Conservation (phyloP, 176 grass and related monocot species). For the Raddia guianensis region DNA sequence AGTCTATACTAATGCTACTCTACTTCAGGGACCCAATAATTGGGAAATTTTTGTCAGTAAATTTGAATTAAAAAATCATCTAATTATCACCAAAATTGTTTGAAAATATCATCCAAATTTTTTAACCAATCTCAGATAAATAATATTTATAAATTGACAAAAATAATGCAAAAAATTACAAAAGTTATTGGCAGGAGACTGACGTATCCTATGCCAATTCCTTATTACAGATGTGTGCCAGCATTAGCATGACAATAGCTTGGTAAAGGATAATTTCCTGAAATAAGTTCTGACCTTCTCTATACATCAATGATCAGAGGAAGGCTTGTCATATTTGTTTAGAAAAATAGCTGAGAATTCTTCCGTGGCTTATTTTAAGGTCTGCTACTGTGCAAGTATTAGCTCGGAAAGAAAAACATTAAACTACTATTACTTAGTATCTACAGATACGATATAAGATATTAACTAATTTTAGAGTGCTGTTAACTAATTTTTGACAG, state of each 20-base stretch:
- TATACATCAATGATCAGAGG: neutral
- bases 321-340: neutral
- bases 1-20: conserved; percentile 21
- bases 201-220: neutral
- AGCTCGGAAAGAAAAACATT: neutral
- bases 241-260: neutral
- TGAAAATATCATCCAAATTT: too few relatives aligned
- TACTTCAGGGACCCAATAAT: neutral
- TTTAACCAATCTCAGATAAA: too few relatives aligned
- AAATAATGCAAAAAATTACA: neutral
- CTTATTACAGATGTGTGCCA: neutral
- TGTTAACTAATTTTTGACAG: neutral
- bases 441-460: neutral
- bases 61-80: too few relatives aligned
- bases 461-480: neutral
- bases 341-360: conserved; percentile 3
- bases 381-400: conserved; percentile 4
- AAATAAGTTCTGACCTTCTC: conserved; percentile 2
- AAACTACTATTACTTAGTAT: conserved; percentile 8
- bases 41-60: too few relatives aligned
- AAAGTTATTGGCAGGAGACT: neutral
- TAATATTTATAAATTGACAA: neutral
- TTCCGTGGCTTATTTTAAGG: neutral
- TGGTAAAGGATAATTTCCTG: neutral
- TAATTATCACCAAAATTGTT: too few relatives aligned